A percentile compares a stretch with the other conserved stretches of the same genome.
Evolutionary conservation across 2,329 filamentous ascomycete species (phyloP).

Genomic region (Cladophialophora yegresii): DNA sequence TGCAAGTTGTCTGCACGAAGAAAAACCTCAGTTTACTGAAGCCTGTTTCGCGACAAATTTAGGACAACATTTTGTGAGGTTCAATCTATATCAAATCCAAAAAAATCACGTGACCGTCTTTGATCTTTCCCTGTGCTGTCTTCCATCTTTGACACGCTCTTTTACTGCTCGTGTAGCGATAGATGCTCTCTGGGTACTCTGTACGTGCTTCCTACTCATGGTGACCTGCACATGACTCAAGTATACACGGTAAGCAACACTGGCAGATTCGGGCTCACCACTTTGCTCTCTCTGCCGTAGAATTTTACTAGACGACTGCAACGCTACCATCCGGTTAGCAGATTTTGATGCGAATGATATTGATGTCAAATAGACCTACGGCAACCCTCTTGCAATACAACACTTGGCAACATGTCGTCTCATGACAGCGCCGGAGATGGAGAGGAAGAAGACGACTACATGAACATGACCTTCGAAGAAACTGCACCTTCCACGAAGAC

Average conservation of each 20-base stretch:
- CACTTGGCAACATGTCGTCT: conserved; percentile 8
- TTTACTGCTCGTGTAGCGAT: background rate
- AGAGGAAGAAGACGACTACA: conserved; percentile 84
- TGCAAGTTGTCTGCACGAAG: background rate
- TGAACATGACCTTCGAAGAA: conserved; percentile 89
- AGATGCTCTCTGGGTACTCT: background rate
- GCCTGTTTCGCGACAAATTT: conserved; percentile 29
- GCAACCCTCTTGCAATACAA: background rate
- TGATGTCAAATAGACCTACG: conserved; percentile 2
- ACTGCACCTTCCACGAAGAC: conserved; percentile 50
- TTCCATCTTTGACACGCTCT: background rate
- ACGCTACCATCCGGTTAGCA: background rate
- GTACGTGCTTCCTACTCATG: background rate
- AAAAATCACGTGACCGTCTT: background rate
- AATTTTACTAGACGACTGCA: background rate
- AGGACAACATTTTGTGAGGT: conserved; percentile 18
- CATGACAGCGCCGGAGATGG: conserved; percentile 1
- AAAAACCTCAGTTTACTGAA: conserved; percentile 17
- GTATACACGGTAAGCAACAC: background rate
- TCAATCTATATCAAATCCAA: conserved; percentile 8
- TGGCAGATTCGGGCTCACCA: background rate
- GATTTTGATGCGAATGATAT: conserved; percentile 3
- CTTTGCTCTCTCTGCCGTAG: background rate
- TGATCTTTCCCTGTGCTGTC: background rate
- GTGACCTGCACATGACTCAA: background rate